phyloP scores from a whole-genome alignment of 2,329 filamentous ascomycete genomes.

The Talaromyces sp. region DNA sequence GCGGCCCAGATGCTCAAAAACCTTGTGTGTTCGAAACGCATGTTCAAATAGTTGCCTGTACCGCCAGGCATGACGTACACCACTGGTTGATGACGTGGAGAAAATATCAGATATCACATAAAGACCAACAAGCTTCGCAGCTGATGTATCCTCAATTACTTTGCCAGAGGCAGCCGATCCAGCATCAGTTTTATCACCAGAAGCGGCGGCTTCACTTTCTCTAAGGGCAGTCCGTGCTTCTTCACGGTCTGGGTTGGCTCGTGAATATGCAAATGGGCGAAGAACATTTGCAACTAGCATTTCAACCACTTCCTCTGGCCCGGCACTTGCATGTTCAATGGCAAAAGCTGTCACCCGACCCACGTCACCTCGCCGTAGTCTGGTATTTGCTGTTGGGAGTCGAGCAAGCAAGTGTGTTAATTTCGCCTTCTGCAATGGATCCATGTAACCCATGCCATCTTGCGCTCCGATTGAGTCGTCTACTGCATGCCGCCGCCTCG shows the following conservation, averaged over 20 bases:
- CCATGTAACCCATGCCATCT: constrained; percentile 63
- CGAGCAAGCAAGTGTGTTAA: constrained; percentile 77
- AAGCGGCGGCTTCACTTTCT: constrained; percentile 29
- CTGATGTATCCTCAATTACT: constrained; percentile 60
- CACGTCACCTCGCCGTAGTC: constrained; percentile 76
- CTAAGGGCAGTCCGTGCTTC: constrained; percentile 18
- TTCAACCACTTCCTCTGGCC: constrained; percentile 86
- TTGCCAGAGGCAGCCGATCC: constrained; percentile 30
- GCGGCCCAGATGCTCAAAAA: constrained; percentile 70
- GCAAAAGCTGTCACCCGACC: constrained; percentile 83
- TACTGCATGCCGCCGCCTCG: constrained; percentile 40
- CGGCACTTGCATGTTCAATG: constrained; percentile 76
- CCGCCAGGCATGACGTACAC: constrained; percentile 78
- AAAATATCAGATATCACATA: constrained; percentile 78
- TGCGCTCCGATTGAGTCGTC: constrained; percentile 35
- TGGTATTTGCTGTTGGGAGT: constrained; percentile 68
- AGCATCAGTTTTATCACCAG: constrained; percentile 33
- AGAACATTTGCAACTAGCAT: constrained; percentile 79
- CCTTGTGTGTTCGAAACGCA: constrained; percentile 60
- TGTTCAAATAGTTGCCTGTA: constrained; percentile 76
- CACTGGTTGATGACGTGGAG: constrained; percentile 68
- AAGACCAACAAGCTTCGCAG: constrained; percentile 71
- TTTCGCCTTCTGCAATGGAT: constrained; percentile 77
- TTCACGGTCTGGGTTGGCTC: constrained; percentile 56
- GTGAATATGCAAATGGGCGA: constrained; percentile 67